Evolutionary conservation across 2,329 filamentous ascomycete genomes (phyloP).

Genomic region (Pseudogymnoascus destructans): DNA sequence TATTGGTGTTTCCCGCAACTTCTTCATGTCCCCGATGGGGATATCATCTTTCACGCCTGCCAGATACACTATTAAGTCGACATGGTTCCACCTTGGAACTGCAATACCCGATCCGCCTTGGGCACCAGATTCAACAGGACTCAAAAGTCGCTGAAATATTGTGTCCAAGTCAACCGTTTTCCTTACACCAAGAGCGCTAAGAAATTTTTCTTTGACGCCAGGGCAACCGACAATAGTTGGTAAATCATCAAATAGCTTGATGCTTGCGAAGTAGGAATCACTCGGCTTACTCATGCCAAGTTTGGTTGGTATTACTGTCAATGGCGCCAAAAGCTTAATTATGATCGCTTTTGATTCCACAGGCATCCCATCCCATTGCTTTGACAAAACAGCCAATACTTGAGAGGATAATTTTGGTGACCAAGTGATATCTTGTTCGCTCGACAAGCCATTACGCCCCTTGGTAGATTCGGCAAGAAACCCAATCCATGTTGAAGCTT

Average conservation of each 20-base stretch:
- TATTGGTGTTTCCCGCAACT: constrained; percentile 64
- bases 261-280: constrained; percentile 86
- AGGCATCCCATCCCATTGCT: constrained; percentile 75
- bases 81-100: constrained; percentile 68
- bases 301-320: constrained; percentile 79
- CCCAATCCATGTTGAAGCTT: constrained; percentile 72
- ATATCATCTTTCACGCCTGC: constrained; percentile 85
- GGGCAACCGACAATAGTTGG: constrained; percentile 66
- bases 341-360: constrained; percentile 52
- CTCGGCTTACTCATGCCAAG: constrained; percentile 73
- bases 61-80: constrained; percentile 89
- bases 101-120: constrained; percentile 31
- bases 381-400: constrained; percentile 69
- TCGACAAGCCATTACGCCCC: constrained; percentile 39
- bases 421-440: constrained; percentile 56
- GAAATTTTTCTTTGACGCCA: constrained; percentile 80
- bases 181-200: constrained; percentile 71
- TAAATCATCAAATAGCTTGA: constrained; percentile 88
- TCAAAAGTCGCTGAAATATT: constrained; percentile 77
- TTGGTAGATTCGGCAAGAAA: constrained; percentile 61
- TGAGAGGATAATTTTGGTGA: constrained; percentile 63
- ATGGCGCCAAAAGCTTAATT: constrained; percentile 47
- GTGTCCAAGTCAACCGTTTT: constrained; percentile 93
- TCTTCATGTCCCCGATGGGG: constrained; percentile 65
- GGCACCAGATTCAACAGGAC: constrained; percentile 38